Percentiles rank a stretch among this genome's conserved stretches.
Conservation (phyloP, 2,329 filamentous ascomycete genomes). For the Dactylellina cionopaga region DNA sequence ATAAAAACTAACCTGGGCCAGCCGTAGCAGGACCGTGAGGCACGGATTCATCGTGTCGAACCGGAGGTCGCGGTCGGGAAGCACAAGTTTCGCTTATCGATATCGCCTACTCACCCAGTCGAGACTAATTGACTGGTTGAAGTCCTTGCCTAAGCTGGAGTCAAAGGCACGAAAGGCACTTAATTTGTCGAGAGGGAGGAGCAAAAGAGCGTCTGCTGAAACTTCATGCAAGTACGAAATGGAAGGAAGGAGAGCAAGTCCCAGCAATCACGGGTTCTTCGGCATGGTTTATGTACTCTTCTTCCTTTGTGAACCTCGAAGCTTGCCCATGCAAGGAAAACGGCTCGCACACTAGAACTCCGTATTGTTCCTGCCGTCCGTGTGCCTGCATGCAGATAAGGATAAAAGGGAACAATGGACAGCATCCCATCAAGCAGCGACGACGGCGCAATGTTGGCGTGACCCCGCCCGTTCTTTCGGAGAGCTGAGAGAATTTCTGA, state of each 20-base stretch:
- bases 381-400: not conserved
- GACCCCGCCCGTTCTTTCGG: slow-evolving; percentile 7
- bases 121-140: too few species aligned
- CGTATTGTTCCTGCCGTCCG: not conserved
- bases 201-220: slow-evolving; percentile 47
- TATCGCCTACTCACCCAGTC: not conserved
- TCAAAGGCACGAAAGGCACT: too few species aligned
- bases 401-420: slow-evolving; percentile 11
- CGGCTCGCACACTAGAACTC: not conserved
- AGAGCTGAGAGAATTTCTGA: slow-evolving; percentile 28
- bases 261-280: slow-evolving; percentile 13
- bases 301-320: not conserved
- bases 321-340: too few species aligned
- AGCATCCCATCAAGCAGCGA: not conserved
- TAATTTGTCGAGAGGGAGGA: not conserved
- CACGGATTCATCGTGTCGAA: slow-evolving; percentile 41
- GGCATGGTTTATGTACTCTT: slow-evolving; percentile 45
- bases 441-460: slow-evolving; percentile 13
- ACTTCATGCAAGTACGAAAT: slow-evolving; percentile 13
- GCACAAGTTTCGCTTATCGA: slow-evolving; percentile 20
- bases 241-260: slow-evolving; percentile 1
- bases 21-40: slow-evolving; percentile 33
- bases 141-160: too few species aligned
- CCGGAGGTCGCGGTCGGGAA: not conserved
- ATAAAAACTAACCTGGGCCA: slow-evolving; percentile 27